Evolutionary conservation across 2,329 filamentous ascomycete genomes (phyloP), one percentile per base, ranked within the genome.

Genomic region (Elsinoe ampelina): DNA sequence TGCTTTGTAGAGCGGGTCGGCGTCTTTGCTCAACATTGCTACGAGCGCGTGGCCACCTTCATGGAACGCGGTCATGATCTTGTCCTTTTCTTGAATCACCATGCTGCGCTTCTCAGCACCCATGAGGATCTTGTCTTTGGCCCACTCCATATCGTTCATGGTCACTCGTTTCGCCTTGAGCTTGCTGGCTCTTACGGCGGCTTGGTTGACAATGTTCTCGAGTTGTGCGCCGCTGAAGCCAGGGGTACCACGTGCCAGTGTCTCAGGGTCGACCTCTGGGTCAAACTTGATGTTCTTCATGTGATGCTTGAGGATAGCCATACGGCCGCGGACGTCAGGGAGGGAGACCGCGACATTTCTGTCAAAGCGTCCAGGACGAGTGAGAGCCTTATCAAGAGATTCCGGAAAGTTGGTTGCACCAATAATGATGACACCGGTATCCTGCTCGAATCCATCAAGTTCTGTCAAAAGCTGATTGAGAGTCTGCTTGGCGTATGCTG

Each of bases 71-170:
- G 91, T 95, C 78, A 90, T 85, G 64, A 93, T 81, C 75, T 95
- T 97, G 74, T 98, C 93, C 74, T 95, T 90, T 61, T 92, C 83
- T 42, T 86, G 87, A 57, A 98, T 92, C 57, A 96, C 81, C 73
- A 92, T 89, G 63, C 86, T 95, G 70, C 85, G 87, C 68, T 86
- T 84, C 74, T 98, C 93, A 2, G 92, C 88, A 36, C 93, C 93
- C 89, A 98, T 95, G 70, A 95, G 86, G 55, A 98, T 88, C 74
- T 93, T 93, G 75, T 98, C 93, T 73, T 95, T 97, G 58, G 93
- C 93, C 91, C 92, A 98, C 64, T 96, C 91, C 61, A 97, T 85
- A 67, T 97, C 90, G 34, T 80, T 73, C 71, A 89, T 86, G 11
- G 81, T 80, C 55, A 98, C 88, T 45, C 85, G 80, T 58, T 77